phyloP scores from a whole-genome alignment of 2,329 filamentous ascomycete species.

The Didymella pinodella region DNA sequence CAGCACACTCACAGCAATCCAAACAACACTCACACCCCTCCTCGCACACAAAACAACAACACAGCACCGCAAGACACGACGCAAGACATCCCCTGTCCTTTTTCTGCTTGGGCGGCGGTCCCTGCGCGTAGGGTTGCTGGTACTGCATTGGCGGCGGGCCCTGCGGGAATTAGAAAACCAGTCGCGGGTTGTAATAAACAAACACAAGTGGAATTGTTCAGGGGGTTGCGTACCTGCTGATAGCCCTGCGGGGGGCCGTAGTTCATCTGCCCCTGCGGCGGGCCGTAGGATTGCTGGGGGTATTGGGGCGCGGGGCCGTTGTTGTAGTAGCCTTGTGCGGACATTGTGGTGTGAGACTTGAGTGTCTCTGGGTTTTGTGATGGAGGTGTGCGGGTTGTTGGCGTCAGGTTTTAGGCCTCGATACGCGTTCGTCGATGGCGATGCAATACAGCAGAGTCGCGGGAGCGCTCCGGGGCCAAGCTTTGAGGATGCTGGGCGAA shows the following conservation, averaged over 20 bases:
- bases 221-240: background rate
- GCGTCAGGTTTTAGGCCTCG: constrained; percentile 1
- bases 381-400: background rate
- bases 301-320: constrained; percentile 45
- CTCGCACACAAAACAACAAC: constrained; percentile 71
- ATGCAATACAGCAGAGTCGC: constrained; percentile 4
- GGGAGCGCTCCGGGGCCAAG: constrained; percentile 12
- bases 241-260: constrained; percentile 28
- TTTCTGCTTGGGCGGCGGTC: constrained; percentile 57
- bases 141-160: constrained; percentile 51
- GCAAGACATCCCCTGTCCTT: constrained; percentile 50
- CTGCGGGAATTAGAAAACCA: background rate
- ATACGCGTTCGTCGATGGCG: constrained; percentile 10
- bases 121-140: constrained; percentile 56
- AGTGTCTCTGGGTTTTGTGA: too few species aligned
- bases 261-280: constrained; percentile 25
- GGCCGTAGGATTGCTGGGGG: constrained; percentile 45
- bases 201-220: too few species aligned
- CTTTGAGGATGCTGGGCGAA: constrained; percentile 13
- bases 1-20: constrained; percentile 62
- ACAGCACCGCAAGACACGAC: constrained; percentile 53
- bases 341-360: constrained; percentile 32
- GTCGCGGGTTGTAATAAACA: background rate
- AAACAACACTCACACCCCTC: constrained; percentile 70
- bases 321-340: constrained; percentile 51